Base-by-base conservation (phyloP, 1,284 basidiomycete genomes). In the Sanguinoderma infundibulare region DNA sequence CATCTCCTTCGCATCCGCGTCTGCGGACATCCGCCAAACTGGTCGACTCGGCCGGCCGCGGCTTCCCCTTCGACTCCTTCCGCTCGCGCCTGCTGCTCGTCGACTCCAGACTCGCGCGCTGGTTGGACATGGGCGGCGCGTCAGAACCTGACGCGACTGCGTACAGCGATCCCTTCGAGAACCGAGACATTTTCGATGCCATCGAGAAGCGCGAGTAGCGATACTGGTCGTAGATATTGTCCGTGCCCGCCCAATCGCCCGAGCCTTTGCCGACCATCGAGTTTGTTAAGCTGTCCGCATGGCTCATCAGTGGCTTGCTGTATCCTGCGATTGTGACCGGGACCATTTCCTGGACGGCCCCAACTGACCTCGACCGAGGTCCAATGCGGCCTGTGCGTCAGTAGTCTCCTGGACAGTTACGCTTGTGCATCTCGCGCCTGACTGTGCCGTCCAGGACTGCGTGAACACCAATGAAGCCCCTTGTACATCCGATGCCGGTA, bases 151-250 rank as follows among this genome's bases (percentile, higher is more conserved):
- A 68, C 24, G 61, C 69, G 17, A 66, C 44, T 0, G 72, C 71
- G 60, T 70, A 62, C 59, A 71, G 64, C 3, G 74, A 75, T 3
- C 69, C 70, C 55, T 70, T 71, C 6, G 74, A 73, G 36, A 76
- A 75, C 28, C 66, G 71, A 24, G 73, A 76, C 68, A 69, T 69
- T 65, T 76, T 78, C 50, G 79, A 81, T 2, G 77, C 73, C 61
- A 85, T 76, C 0, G 88, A 90, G 58, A 81, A 81, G 6, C 87
- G 77, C 7, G 88, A 90, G 67, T 91, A 91, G 2, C 88, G 82
- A 69, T 91, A 91, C 64, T 88, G 83, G 69, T 91, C 89, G 67
- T 90, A 91, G 54, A 91, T 90, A 65, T 89, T 87, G 5, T 77
- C 78, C 15, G 82, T 83, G 38, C 83, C 85, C 59, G 88, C 86